phyloP scores from a whole-genome alignment of 2,329 filamentous ascomycete genomes.

The Microsporum canis region DNA sequence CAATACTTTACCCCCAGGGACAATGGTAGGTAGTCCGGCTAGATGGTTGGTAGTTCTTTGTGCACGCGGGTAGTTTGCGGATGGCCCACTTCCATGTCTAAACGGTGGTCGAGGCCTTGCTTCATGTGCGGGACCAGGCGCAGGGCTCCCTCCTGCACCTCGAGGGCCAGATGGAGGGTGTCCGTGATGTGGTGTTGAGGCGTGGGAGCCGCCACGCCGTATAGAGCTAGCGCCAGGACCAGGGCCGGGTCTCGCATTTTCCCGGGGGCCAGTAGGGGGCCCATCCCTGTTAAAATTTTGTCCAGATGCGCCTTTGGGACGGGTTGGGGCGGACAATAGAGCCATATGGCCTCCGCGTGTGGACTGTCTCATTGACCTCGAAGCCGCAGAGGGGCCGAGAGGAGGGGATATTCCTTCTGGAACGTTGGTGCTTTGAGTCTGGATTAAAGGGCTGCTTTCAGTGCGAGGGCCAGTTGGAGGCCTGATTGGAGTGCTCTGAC shows the following conservation, averaged over 20 bases:
- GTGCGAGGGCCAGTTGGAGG: background rate
- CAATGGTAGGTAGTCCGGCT: constrained; percentile 27
- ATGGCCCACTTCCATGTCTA: constrained; percentile 28
- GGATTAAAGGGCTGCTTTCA: constrained; percentile 9
- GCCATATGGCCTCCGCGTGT: constrained; percentile 30
- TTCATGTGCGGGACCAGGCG: constrained; percentile 15
- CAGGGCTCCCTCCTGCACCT: background rate
- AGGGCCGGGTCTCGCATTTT: constrained; percentile 24
- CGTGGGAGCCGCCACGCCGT: background rate
- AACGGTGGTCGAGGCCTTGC: constrained; percentile 24
- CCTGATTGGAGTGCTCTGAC: background rate
- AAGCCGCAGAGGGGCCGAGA: constrained; percentile 28
- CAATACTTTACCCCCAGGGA: constrained; percentile 34
- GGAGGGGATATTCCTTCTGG: constrained; percentile 22
- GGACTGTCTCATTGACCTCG: constrained; percentile 25
- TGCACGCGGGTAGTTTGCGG: constrained; percentile 28
- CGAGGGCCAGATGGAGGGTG: constrained; percentile 31
- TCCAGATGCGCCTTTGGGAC: constrained; percentile 33
- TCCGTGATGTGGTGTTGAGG: constrained; percentile 18
- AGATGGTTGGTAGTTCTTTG: constrained; percentile 33
- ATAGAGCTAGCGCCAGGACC: constrained; percentile 17
- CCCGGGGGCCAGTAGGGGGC: constrained; percentile 17
- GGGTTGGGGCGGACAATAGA: constrained; percentile 37
- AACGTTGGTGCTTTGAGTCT: constrained; percentile 22
- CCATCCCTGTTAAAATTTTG: constrained; percentile 17